Evolutionary conservation across 2,329 filamentous ascomycete species (phyloP), one percentile per base, ranked within the genome.

Genomic region (Sporothrix curviconia): DNA sequence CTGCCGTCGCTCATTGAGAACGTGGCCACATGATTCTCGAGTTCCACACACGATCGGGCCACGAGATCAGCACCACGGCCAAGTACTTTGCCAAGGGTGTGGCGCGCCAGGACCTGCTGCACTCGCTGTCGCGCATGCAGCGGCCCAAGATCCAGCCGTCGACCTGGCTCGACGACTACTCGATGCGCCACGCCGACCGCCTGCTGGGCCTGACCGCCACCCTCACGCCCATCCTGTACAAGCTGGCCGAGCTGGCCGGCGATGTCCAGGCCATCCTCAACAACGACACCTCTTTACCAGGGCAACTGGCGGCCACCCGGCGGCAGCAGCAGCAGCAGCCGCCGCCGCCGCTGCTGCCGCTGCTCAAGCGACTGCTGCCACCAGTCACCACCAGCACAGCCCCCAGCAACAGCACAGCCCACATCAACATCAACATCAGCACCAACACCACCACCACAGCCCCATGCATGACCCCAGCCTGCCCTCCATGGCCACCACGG

Each of bases 81-180:
- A 47, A 53, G 22, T 62, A 62, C 51, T 62, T 62, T 51, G 58
- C 59, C 49, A 60, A 59, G 32, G 60, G 58, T 4, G 54, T 62
- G 2, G 60, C 60, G 15, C 60, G 60, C 28, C 60, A 62, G 46
- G 60, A 62, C 46, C 50, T 62, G 40, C 54, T 62, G 25, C 55
- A 57, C 34, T 39, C 58, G 2, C 50, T 62, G 32, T 56, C 60
- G 14, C 54, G 56, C 25, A 50, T 62, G 60, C 56, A 57, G 55
- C 58, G 59, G 15, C 59, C 60, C 34, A 53, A 53, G 49, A 60
- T 62, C 32, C 40, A 54, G 19, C 60, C 60, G 28, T 28, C 54
- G 2, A 55, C 49, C 5, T 62, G 60, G 60, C 60, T 62, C 17
- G 60, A 62, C 56, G 54, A 59, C 5, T 59, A 60, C 22, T 32